Conservation (phyloP, 2,329 filamentous ascomycete species). For the Hawksworthiomyces lignivorus region DNA sequence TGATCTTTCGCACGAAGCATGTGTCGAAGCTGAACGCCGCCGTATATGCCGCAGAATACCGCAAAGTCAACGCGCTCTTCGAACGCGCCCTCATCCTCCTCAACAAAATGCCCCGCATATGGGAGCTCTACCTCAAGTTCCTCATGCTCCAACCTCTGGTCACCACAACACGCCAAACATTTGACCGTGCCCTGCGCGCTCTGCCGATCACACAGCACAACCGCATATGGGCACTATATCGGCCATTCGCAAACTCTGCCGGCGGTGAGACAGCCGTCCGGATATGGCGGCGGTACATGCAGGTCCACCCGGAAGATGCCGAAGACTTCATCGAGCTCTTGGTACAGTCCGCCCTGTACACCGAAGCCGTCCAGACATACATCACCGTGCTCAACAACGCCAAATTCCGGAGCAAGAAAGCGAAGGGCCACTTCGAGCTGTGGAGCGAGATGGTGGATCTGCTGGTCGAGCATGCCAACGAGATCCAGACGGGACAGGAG, state of each 20-base stretch:
- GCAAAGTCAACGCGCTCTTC: conserved; percentile 91
- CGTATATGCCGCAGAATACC: conserved; percentile 69
- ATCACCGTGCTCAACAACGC: conserved; percentile 88
- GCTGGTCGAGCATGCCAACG: conserved; percentile 80
- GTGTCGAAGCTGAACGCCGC: conserved; percentile 76
- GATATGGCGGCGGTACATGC: conserved; percentile 94
- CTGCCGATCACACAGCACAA: conserved; percentile 93
- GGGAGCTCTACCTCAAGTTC: conserved; percentile 95
- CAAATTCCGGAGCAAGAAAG: conserved; percentile 83
- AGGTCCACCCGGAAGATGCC: conserved; percentile 88
- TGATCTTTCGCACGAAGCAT: conserved; percentile 76
- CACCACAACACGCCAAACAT: conserved; percentile 76
- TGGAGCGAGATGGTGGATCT: conserved; percentile 98
- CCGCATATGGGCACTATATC: conserved; percentile 87
- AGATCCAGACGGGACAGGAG: conserved; percentile 74
- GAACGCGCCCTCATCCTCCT: conserved; percentile 86
- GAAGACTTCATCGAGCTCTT: conserved; percentile 94
- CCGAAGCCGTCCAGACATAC: conserved; percentile 84
- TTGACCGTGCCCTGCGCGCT: conserved; percentile 85
- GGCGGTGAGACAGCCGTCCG: conserved; percentile 85
- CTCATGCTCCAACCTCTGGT: conserved; percentile 86
- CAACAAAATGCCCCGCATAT: conserved; percentile 98
- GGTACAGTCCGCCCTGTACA: conserved; percentile 72
- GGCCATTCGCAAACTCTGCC: conserved; percentile 83
- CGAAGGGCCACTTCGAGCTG: conserved; percentile 90